Conservation (phyloP, 2,329 filamentous ascomycete species). For the Colletotrichum filicis region DNA sequence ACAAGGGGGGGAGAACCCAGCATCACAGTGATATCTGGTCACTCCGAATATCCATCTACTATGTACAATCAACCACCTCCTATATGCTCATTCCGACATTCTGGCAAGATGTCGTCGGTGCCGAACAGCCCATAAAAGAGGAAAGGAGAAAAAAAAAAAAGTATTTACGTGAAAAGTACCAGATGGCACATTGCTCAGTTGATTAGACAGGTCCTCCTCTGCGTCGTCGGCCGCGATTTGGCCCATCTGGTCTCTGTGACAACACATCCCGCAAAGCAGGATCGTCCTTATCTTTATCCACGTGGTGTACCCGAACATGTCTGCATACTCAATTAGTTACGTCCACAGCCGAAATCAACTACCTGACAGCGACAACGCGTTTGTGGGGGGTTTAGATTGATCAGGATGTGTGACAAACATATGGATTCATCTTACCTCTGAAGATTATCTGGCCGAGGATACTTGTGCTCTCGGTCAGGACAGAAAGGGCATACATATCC, state of each 20-base stretch:
- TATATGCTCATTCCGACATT: background rate
- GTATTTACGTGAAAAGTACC: slow-evolving; percentile 26
- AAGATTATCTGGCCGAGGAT: slow-evolving; percentile 94
- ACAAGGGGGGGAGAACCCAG: background rate
- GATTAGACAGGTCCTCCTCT: slow-evolving; percentile 57
- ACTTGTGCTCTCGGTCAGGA: slow-evolving; percentile 91
- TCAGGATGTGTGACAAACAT: background rate
- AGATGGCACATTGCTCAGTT: background rate
- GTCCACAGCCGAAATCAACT: background rate
- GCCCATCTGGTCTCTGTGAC: slow-evolving; percentile 85
- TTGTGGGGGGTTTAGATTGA: background rate
- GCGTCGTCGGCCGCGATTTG: slow-evolving; percentile 81
- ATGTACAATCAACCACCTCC: slow-evolving; percentile 19
- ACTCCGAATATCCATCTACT: slow-evolving; percentile 7
- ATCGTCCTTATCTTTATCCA: slow-evolving; percentile 91
- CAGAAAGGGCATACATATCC: slow-evolving; percentile 98
- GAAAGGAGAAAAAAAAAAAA: background rate
- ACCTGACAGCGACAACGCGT: background rate
- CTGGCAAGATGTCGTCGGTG: background rate
- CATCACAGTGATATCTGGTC: background rate
- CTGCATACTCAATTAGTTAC: slow-evolving; percentile 54
- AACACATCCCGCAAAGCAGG: slow-evolving; percentile 83
- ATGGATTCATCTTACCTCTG: slow-evolving; percentile 73
- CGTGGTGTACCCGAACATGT: slow-evolving; percentile 92
- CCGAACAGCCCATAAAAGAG: background rate